Percentiles rank a stretch among this genome's conserved stretches.
These are phyloP conservation scores for Cucurbita pepo DNA, from an alignment of 306 rosid species.

Conservation along the genomic window DNA sequence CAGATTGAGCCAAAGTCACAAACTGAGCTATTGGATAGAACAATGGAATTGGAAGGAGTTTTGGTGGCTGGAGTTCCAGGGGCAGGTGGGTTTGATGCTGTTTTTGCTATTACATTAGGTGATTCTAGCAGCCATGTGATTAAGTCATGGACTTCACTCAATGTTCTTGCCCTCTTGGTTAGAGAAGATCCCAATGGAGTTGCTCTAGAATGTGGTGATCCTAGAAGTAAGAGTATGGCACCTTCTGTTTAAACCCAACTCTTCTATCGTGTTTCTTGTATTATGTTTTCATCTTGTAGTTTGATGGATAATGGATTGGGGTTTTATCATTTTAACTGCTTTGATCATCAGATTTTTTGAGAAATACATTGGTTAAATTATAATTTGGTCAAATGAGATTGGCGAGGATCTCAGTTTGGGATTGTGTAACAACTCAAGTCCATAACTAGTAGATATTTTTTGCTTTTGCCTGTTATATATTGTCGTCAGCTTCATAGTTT, in stretches of 20 bases:
- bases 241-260: slow-evolving; percentile 25
- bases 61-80: slow-evolving; percentile 95
- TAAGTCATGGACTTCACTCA: slow-evolving; percentile 37
- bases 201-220: slow-evolving; percentile 57
- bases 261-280: neutral
- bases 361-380: too few relatives aligned
- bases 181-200: slow-evolving; percentile 86
- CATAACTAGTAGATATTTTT: too few relatives aligned
- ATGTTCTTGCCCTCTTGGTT: slow-evolving; percentile 77
- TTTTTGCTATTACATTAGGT: slow-evolving; percentile 71
- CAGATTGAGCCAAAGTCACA: slow-evolving; percentile 90
- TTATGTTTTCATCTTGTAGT: neutral
- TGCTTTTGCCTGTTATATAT: too few relatives aligned
- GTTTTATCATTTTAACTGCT: neutral
- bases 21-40: slow-evolving; percentile 63
- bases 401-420: too few relatives aligned
- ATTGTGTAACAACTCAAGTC: too few relatives aligned
- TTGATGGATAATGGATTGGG: too few relatives aligned
- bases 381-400: too few relatives aligned
- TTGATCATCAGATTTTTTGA: neutral
- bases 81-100: slow-evolving; percentile 94
- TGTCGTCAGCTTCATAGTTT: too few relatives aligned
- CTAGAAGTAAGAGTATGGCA: slow-evolving; percentile 48
- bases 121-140: slow-evolving; percentile 35
- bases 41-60: slow-evolving; percentile 81